Conservation (phyloP, 768 basidiomycete genomes). For the Russula compacta region DNA sequence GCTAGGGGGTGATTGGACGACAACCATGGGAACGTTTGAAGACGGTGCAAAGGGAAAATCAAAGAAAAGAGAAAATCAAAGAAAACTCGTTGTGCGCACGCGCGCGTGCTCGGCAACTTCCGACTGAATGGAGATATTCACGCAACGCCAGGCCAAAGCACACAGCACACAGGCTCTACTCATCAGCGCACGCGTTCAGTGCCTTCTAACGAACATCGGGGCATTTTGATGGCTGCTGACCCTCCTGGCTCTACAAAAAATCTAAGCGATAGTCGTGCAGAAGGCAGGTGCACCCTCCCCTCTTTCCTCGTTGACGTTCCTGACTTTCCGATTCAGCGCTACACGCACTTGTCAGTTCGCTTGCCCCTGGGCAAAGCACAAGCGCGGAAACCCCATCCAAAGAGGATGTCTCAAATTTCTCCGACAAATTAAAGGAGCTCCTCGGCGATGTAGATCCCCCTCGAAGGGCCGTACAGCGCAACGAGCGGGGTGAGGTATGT, state of each 20-base stretch:
- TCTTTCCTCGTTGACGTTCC: background rate
- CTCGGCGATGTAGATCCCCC: conserved; percentile 33
- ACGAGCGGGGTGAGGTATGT: conserved; percentile 59
- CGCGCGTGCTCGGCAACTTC: background rate
- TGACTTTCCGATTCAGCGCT: conserved; percentile 27
- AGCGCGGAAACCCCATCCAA: conserved; percentile 29
- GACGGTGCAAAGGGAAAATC: too few relatives aligned
- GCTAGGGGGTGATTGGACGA: conserved; percentile 29
- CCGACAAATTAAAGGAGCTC: conserved; percentile 52
- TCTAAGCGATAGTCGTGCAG: conserved; percentile 4
- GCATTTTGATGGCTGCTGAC: conserved; percentile 5
- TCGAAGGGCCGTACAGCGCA: conserved; percentile 29
- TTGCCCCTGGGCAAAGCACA: conserved; percentile 23
- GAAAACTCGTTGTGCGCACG: too few relatives aligned
- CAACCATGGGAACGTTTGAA: conserved; percentile 29
- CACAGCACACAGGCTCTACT: background rate
- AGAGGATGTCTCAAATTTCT: conserved; percentile 45
- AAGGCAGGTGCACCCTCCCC: background rate
- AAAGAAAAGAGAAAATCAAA: background rate
- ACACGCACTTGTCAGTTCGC: conserved; percentile 32
- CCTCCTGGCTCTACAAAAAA: background rate
- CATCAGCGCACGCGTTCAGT: background rate
- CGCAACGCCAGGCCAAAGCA: too few relatives aligned
- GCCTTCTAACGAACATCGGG: background rate
- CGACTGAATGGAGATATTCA: background rate